phyloP scores from a whole-genome alignment of 2,329 filamentous ascomycete genomes.

The Exserohilum rostratum region DNA sequence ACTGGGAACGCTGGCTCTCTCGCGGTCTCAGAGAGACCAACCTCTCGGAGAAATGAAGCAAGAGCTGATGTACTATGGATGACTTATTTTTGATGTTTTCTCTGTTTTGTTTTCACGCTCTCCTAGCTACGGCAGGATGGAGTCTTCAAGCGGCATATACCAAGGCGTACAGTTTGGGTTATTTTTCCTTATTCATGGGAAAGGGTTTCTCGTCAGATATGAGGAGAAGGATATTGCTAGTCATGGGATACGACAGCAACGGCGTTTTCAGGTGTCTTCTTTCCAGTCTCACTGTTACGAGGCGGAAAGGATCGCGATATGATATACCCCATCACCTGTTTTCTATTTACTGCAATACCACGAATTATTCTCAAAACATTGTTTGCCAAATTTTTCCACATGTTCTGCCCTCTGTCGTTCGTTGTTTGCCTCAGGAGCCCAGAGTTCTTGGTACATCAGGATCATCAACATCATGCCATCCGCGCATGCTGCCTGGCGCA shows the following conservation, averaged over 20 bases:
- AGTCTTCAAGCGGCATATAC: slow-evolving; percentile 31
- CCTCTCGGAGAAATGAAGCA: slow-evolving; percentile 2
- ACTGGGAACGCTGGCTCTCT: slow-evolving; percentile 66
- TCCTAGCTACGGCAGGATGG: slow-evolving; percentile 14
- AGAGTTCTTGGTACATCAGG: too few relatives aligned
- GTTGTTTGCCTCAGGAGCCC: too few relatives aligned
- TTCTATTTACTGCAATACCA: slow-evolving; percentile 10
- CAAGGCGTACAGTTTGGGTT: slow-evolving; percentile 20
- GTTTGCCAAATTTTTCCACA: not conserved
- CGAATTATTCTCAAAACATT: not conserved
- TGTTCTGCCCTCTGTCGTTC: not conserved
- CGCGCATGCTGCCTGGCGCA: not conserved
- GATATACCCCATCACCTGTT: slow-evolving; percentile 25
- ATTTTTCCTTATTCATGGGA: slow-evolving; percentile 4
- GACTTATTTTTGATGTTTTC: slow-evolving; percentile 6
- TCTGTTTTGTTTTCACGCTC: not conserved
- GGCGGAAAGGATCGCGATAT: slow-evolving; percentile 15
- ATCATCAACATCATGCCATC: not conserved
- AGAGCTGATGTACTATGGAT: not conserved
- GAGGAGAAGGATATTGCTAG: slow-evolving; percentile 10
- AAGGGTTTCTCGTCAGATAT: slow-evolving; percentile 7
- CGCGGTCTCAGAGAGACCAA: slow-evolving; percentile 38
- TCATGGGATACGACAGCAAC: slow-evolving; percentile 23
- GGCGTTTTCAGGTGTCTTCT: slow-evolving; percentile 21
- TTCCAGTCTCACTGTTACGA: not conserved